Evolutionary conservation across 805 yeast genomes (phyloP), one percentile per base, ranked within the genome.

Genomic region (Lachancea waltii): DNA sequence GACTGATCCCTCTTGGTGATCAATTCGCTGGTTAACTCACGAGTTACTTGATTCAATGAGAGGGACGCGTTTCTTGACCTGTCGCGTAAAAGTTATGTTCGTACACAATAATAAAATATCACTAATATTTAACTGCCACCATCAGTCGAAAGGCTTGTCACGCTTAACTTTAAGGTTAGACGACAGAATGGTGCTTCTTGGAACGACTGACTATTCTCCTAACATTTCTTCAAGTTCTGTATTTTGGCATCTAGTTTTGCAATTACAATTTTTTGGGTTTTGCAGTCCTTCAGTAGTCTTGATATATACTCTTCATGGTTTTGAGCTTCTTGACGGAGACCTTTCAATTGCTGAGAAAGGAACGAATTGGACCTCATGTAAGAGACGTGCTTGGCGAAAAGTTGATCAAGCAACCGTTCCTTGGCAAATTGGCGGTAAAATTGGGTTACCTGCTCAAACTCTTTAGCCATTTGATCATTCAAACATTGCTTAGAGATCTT

Each of bases 401-500:
- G 29, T 36, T 51, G 54, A 20, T 51, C 53, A 19, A 54, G 28
- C 14, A 54, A 45, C 22, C 43, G 35, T 17, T 41, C 36, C 23
- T 36, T 51, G 29, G 54, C 57, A 34, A 49, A 38, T 15, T 50
- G 48, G 13, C 43, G 44, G 38, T 48, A 48, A 38, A 51, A 52
- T 31, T 40, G 24, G 36, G 30, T 17, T 36, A 42, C 19, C 31
- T 36, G 6, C 28, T 20, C 36, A 35, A 45, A 27, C 43, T 38
- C 23, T 36, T 43, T 23, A 40, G 24, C 40, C 40, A 36, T 44
- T 15, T 40, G 37, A 19, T 43, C 37, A 5, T 11, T 24, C 25
- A 17, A 18, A 25, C 27, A 36, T 20, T 16, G 33, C 23, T 25
- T 35, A 17, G 21, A 29, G 11, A 30, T 32, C 28, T 22, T 16